A percentile compares a stretch with the other conserved stretches of the same genome.
Evolutionary conservation across 805 yeast genomes (phyloP).

Genomic region (Saturnispora besseyi): DNA sequence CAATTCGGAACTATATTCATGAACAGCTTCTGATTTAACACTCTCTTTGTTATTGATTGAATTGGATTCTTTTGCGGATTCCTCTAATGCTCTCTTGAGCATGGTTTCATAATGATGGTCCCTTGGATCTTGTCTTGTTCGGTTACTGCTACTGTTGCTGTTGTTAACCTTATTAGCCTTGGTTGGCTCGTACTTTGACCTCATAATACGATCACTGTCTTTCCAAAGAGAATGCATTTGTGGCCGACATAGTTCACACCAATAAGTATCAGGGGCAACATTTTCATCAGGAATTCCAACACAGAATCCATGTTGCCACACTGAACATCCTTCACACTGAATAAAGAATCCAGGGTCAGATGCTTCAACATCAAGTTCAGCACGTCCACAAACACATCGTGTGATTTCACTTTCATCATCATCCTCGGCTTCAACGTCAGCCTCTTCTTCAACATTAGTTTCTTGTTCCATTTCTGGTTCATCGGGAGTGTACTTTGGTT

Average conservation of each 20-base stretch:
- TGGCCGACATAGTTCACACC: constrained; percentile 90
- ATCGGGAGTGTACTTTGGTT: constrained; percentile 15
- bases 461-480: constrained; percentile 12
- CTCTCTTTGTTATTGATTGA: constrained; percentile 13
- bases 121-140: constrained; percentile 14
- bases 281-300: constrained; percentile 72
- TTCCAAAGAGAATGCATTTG: constrained; percentile 56
- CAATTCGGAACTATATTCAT: neutral
- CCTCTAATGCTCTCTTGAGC: constrained; percentile 41
- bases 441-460: constrained; percentile 2
- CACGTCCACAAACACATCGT: constrained; percentile 46
- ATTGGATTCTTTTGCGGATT: constrained; percentile 42
- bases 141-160: neutral
- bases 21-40: constrained; percentile 14
- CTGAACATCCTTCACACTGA: constrained; percentile 85
- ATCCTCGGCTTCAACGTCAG: constrained; percentile 11
- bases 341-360: constrained; percentile 55
- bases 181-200: constrained; percentile 39
- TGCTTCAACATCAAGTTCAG: constrained; percentile 35
- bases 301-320: constrained; percentile 97
- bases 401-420: constrained; percentile 37
- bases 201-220: constrained; percentile 38
- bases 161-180: neutral
- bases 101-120: constrained; percentile 29
- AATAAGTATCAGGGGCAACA: constrained; percentile 84